Percentiles rank a stretch among this genome's conserved stretches.
Evolutionary conservation across 352 stramenopile genomes (phyloP).

Genomic region (Phytophthora fragariae): DNA sequence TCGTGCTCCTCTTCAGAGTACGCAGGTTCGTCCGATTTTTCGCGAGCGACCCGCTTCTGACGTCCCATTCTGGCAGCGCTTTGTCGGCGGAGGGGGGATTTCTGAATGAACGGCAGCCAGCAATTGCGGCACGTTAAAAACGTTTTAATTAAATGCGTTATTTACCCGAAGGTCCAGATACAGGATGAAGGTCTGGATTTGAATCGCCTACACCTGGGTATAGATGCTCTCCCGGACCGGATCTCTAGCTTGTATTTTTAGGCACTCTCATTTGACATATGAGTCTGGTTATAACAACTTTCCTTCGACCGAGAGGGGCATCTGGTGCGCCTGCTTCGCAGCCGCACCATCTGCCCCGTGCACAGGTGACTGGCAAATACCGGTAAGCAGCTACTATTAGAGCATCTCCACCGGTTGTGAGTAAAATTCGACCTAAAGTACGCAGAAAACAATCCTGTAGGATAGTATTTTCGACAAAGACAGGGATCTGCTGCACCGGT

Average conservation of each 20-base stretch:
- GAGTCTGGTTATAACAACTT: too few relatives aligned
- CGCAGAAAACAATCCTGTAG: too few relatives aligned
- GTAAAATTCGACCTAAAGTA: too few relatives aligned
- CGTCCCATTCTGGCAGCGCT: neutral
- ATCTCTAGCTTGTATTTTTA: neutral
- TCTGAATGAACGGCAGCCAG: neutral
- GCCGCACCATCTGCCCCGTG: too few relatives aligned
- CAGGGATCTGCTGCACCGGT: too few relatives aligned
- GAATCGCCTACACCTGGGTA: neutral
- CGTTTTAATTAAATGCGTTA: neutral
- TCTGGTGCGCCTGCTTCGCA: too few relatives aligned
- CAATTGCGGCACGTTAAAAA: neutral
- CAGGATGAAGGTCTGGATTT: neutral
- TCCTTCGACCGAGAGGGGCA: too few relatives aligned
- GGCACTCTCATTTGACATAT: neutral
- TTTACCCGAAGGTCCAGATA: neutral
- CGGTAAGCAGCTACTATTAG: too few relatives aligned
- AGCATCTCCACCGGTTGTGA: too few relatives aligned
- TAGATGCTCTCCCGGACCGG: neutral
- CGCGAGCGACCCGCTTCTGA: neutral
- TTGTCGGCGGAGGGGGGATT: neutral
- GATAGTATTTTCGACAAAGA: too few relatives aligned
- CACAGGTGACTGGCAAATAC: too few relatives aligned
- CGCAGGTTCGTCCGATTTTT: neutral
- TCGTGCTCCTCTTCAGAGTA: neutral